Percentiles rank a stretch among this genome's conserved stretches.
phyloP scores from a whole-genome alignment of 257 asterid species.

The Echium plantagineum region DNA sequence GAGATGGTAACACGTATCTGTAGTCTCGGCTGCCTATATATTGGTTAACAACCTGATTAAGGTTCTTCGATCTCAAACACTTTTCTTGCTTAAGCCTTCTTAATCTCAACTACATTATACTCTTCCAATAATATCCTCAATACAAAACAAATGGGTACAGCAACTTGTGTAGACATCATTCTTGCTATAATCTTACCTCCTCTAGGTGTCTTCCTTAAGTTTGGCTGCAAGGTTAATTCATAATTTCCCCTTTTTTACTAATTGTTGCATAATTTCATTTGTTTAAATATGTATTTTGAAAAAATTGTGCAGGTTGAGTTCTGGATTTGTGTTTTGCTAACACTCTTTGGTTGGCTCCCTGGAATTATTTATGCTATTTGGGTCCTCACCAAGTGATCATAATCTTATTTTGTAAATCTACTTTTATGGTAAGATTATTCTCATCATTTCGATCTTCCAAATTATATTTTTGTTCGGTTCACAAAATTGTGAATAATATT shows the following conservation, averaged over 20 bases:
- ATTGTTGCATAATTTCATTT: too few species aligned
- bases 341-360: slow-evolving; percentile 22
- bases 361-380: slow-evolving; percentile 18
- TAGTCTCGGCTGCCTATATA: neutral
- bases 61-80: neutral
- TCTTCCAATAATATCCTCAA: neutral
- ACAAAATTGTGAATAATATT: too few species aligned
- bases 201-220: slow-evolving; percentile 24
- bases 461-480: too few species aligned
- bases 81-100: neutral
- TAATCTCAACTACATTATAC: neutral
- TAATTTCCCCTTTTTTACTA: too few species aligned
- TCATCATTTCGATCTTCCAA: too few species aligned
- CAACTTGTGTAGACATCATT: slow-evolving; percentile 14
- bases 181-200: slow-evolving; percentile 22
- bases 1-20: neutral
- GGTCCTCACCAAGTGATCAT: slow-evolving; percentile 9
- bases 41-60: neutral
- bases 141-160: slow-evolving; percentile 7
- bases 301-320: slow-evolving; percentile 20
- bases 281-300: neutral
- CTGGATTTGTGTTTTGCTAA: slow-evolving; percentile 18
- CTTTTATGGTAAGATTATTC: neutral
- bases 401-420: too few species aligned
- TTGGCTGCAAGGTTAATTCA: slow-evolving; percentile 25